phyloP scores from a whole-genome alignment of 1,284 basidiomycete genomes.

The Cutaneotrichosporon sp. region DNA sequence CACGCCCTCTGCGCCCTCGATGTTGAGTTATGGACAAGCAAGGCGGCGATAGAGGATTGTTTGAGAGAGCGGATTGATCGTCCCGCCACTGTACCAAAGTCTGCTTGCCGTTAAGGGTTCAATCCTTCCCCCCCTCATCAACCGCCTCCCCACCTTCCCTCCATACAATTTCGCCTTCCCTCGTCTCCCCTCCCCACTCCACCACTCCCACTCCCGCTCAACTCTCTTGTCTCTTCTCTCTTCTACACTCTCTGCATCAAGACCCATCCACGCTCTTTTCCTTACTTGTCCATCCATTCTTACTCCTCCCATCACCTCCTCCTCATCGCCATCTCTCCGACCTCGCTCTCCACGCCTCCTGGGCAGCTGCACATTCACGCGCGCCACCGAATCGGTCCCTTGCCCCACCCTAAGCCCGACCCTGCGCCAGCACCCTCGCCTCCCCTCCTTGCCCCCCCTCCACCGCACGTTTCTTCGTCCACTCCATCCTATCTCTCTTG shows the following conservation, averaged over 20 bases:
- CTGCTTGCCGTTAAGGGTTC: no score
- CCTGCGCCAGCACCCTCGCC: neutral
- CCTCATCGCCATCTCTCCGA: neutral
- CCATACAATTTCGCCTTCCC: no score
- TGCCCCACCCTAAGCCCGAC: neutral
- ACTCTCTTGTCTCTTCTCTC: neutral
- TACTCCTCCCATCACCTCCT: neutral
- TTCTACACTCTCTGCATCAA: neutral
- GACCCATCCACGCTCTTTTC: neutral
- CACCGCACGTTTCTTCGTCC: constrained; percentile 6
- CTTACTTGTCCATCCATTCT: neutral
- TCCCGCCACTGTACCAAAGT: no score
- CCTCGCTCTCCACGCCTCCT: neutral
- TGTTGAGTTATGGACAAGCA: no score
- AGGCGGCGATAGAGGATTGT: no score
- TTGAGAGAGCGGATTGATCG: no score
- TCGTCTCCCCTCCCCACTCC: no score
- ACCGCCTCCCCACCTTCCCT: no score
- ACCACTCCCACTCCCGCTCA: no score
- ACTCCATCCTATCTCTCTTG: neutral
- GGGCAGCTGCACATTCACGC: neutral
- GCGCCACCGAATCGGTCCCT: neutral
- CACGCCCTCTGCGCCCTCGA: no score
- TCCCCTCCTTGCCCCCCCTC: no score
- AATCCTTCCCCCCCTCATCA: no score